A percentile compares a stretch with the other conserved stretches of the same genome.
phyloP scores from a whole-genome alignment of 352 stramenopile species.

The Pythium graminicola region DNA sequence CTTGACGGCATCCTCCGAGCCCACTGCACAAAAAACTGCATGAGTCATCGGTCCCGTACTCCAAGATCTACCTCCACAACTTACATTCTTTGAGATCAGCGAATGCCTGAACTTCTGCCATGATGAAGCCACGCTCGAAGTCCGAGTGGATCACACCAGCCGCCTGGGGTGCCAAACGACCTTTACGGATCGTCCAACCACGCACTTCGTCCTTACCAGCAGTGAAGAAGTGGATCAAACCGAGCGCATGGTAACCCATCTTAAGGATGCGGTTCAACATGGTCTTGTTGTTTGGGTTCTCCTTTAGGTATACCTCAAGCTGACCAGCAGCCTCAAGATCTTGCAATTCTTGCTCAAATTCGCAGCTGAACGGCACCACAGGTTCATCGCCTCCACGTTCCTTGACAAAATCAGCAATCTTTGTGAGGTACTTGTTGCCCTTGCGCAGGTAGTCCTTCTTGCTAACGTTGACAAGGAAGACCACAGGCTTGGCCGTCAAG shows the following conservation, averaged over 20 bases:
- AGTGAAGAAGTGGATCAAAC: slow-evolving; percentile 99
- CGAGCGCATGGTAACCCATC: slow-evolving; percentile 95
- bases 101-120: slow-evolving; percentile 86
- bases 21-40: slow-evolving; percentile 33
- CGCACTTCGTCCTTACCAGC: slow-evolving; percentile 97
- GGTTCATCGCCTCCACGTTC: slow-evolving; percentile 93
- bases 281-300: slow-evolving; percentile 84
- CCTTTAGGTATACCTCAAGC: slow-evolving; percentile 65
- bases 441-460: slow-evolving; percentile 99
- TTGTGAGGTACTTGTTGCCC: slow-evolving; percentile 96
- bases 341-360: slow-evolving; percentile 96
- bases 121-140: slow-evolving; percentile 99
- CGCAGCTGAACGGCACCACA: slow-evolving; percentile 95
- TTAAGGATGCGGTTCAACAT: slow-evolving; percentile 97
- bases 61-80: slow-evolving; percentile 15
- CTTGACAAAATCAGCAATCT: slow-evolving; percentile 97
- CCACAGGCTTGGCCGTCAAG: slow-evolving; percentile 92
- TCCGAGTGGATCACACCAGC: slow-evolving; percentile 99
- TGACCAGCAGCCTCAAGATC: slow-evolving; percentile 63
- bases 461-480: slow-evolving; percentile 99
- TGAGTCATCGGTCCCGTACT: not conserved
- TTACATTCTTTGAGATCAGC: slow-evolving; percentile 86
- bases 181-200: slow-evolving; percentile 98
- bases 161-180: slow-evolving; percentile 94
- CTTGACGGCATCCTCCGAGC: slow-evolving; percentile 82